Conservation (phyloP, 2,329 filamentous ascomycete genomes). For the Cylindrodendrum hubeiense region DNA sequence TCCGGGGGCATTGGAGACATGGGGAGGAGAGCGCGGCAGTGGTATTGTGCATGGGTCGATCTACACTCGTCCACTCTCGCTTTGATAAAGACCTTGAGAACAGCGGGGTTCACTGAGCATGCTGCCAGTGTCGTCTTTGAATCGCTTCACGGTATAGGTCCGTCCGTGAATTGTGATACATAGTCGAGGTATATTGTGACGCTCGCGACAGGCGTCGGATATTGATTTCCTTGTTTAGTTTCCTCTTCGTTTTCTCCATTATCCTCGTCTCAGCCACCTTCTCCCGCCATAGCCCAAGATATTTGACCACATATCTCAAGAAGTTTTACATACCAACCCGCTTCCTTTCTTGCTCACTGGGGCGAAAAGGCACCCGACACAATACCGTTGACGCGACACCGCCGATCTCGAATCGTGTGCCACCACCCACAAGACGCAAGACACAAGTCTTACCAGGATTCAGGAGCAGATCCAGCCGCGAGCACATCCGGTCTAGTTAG, state of each 20-base stretch:
- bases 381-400: not conserved
- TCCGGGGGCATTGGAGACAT: conserved; percentile 3
- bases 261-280: not conserved
- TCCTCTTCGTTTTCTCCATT: not conserved
- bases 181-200: not conserved
- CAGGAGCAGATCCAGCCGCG: conserved; percentile 12
- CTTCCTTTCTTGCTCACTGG: conserved; percentile 2
- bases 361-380: not conserved
- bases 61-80: not conserved
- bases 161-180: not conserved
- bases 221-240: not conserved
- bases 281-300: not conserved
- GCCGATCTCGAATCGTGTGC: not conserved
- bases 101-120: not conserved
- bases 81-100: not conserved
- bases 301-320: conserved; percentile 11
- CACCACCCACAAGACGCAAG: not conserved
- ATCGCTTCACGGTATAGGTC: not conserved
- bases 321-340: conserved; percentile 5
- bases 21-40: conserved; percentile 5
- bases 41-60: not conserved
- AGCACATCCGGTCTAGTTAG: no score
- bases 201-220: not conserved
- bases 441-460: conserved; percentile 1
- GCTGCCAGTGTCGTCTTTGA: not conserved